Evolutionary conservation across 495 filamentous ascomycete species (phyloP), one percentile per base, ranked within the genome.

Genomic region (Xylaria cubensis): DNA sequence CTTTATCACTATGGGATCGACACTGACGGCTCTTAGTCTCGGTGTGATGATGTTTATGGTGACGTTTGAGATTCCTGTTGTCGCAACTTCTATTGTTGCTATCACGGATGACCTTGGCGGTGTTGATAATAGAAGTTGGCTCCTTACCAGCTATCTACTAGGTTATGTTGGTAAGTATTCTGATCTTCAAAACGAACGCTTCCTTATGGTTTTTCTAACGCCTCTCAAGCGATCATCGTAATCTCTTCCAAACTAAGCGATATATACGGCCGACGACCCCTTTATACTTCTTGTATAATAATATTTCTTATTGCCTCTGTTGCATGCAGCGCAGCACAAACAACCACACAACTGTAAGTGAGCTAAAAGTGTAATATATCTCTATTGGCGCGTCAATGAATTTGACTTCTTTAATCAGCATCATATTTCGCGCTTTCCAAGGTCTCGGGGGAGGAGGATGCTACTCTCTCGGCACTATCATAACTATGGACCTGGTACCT

Each of bases 381-480:
- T 42, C 39, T 13, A 9, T 42, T 42, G 10, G 39, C 39, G 39
- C 12, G 39, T 13, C 10, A 13, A 42, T 42, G 12, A 42, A 42
- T 42, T 42, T 42, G 39, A 42, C 39, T 42, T 41, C 39, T 41
- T 42, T 13, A 13, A 42, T 9, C 9, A 7, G 87, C 0, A 88
- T 90, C 41, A 76, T 88, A 7, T 83, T 84, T 55, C 85, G 88
- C 12, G 81, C 85, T 0, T 81, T 90, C 24, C 88, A 90, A 76
- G 87, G 88, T 4, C 78, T 90, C 10, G 87, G 88, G 0, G 87
- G 79, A 7, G 84, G 84, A 0, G 89, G 89, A 10, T 39, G 39
- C 39, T 36, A n/a, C 8, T 61, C 58, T 6, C 58, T 61, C 17
- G 34, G n/a, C 5, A 36, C 19, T 9, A 39, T 61, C 13, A 19